Percentiles rank a stretch among this genome's conserved stretches.
These are phyloP conservation scores for Trichoderma sp. DNA, from an alignment of 2,329 filamentous ascomycete genomes.

Conservation along the genomic window DNA sequence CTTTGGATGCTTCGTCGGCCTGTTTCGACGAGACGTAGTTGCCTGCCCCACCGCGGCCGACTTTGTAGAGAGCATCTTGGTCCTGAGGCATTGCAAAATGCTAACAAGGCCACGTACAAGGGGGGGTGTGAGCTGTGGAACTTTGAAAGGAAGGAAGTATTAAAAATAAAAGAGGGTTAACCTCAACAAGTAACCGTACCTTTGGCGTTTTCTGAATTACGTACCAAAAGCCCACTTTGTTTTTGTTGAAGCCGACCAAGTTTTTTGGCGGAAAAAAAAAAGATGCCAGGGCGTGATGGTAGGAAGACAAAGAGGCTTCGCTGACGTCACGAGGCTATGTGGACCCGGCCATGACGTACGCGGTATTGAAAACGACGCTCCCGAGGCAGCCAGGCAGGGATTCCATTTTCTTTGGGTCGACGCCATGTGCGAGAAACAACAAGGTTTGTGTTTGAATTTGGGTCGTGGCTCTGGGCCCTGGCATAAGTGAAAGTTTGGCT, in stretches of 20 bases:
- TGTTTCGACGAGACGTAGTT: slow-evolving; percentile 58
- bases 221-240: neutral
- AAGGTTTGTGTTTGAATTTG: neutral
- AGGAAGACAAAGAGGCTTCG: neutral
- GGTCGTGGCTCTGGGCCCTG: neutral
- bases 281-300: neutral
- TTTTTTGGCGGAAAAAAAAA: neutral
- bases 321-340: neutral
- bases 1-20: slow-evolving; percentile 43
- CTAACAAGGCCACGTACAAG: neutral
- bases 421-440: neutral
- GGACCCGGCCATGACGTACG: neutral
- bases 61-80: slow-evolving; percentile 47
- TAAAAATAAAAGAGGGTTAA: neutral
- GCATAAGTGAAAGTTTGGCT: neutral
- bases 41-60: slow-evolving; percentile 62
- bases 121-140: neutral
- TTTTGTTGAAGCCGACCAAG: neutral
- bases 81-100: slow-evolving; percentile 22
- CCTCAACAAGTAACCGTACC: neutral
- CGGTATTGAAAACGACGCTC: neutral
- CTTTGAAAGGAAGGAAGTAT: neutral
- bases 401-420: neutral
- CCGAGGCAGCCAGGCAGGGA: neutral
- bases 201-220: neutral